A percentile compares a stretch with the other conserved stretches of the same genome.
phyloP scores from a whole-genome alignment of 208 protist genomes.

The Acanthamoeba healyi region DNA sequence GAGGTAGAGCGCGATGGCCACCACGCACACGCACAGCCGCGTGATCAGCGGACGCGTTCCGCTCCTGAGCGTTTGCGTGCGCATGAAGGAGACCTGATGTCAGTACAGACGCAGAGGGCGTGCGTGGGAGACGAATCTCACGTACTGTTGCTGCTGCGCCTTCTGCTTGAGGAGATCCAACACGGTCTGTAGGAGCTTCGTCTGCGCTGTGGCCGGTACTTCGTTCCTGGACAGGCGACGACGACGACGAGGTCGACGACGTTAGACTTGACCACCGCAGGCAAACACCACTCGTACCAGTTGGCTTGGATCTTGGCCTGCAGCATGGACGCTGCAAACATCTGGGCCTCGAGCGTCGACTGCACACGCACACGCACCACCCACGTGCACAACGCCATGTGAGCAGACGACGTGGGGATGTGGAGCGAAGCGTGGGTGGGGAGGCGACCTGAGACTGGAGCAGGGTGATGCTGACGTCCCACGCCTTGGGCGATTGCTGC shows the following conservation, averaged over 20 bases:
- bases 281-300: background rate
- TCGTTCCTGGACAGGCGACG: background rate
- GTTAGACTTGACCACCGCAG: background rate
- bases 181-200: background rate
- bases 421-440: background rate
- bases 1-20: conserved; percentile 12
- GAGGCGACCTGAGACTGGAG: background rate
- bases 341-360: background rate
- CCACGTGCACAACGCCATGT: too few relatives aligned
- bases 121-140: background rate
- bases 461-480: background rate
- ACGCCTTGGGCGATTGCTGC: background rate
- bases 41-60: background rate
- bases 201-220: background rate
- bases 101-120: background rate
- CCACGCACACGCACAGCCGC: conserved; percentile 13
- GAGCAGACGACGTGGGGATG: background rate
- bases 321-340: background rate
- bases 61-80: too few relatives aligned
- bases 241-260: background rate
- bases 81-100: background rate
- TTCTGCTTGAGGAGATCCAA: background rate
- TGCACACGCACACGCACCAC: too few relatives aligned
- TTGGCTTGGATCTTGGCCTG: conserved; percentile 5
- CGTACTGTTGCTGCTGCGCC: background rate